Base-by-base conservation (phyloP, 441 rosid species). In the Pelargonium australe region DNA sequence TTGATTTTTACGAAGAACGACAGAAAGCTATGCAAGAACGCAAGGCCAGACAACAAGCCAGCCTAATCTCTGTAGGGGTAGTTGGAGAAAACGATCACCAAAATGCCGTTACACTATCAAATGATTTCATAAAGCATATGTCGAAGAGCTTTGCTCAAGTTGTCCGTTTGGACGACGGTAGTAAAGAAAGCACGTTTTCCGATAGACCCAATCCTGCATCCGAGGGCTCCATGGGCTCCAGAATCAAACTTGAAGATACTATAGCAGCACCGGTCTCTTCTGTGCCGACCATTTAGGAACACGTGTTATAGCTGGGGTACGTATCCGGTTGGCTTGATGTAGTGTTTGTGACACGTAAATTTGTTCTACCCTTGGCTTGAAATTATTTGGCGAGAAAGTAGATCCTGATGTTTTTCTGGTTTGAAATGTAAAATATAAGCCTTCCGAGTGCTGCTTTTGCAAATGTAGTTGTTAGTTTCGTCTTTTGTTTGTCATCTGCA, bases 11-110 rank as follows among this genome's bases (percentile, higher is more conserved):
- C 4, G 98, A 89, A 80, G 78, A 72, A 44, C 81, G 97, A 1
- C 90, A 93, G 77, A 90, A 86, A 81, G 80, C 87, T 10, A 86
- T 92, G 68, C 88, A 79, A 81, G 96, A 90, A 77, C 87, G 86
- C 72, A 90, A 90, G 64, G 89, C 90, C 31, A 86, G 86, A 80
- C 94, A 85, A 69, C 89, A 87, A 72, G 80, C 81, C 49, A 82
- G 72, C 73, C 76, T 80, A 72, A 73, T 79, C 71, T 74, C 85
- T 66, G 81, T 73, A 34, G 87, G 77, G 76, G 70, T 28, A 28
- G 31, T 28, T 28, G 31, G 31, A 28, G 31, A 28, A 28, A 28
- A 28, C 31, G 31, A 28, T 2, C 31, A 79, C 44, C 80, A 78
- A 70, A 78, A 78, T 5, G 66, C 71, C 63, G 79, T 73, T 73